A percentile compares a stretch with the other conserved stretches of the same genome.
Conservation (phyloP, 2,329 filamentous ascomycete genomes). For the Scopulariopsis brevicaulis region DNA sequence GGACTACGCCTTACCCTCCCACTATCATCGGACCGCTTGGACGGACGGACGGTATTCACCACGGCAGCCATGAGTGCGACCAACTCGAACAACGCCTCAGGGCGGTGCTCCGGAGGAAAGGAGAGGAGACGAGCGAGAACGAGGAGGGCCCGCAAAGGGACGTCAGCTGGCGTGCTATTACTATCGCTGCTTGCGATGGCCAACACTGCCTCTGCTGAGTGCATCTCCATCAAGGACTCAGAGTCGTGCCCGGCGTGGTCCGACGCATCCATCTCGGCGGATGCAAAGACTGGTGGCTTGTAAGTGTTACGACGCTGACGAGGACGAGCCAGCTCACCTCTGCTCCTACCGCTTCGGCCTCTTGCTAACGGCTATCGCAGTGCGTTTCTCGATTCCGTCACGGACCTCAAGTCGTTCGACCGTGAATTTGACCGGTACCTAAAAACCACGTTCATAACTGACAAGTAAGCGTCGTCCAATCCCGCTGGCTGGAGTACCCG, state of each 20-base stretch:
- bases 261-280: conserved; percentile 59
- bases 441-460: conserved; percentile 58
- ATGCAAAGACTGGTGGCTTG: conserved; percentile 46
- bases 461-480: conserved; percentile 49
- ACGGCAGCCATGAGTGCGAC: background rate
- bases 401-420: conserved; percentile 68
- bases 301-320: conserved; percentile 27
- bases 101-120: background rate
- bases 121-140: background rate
- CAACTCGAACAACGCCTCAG: background rate
- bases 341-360: background rate
- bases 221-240: conserved; percentile 62
- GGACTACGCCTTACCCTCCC: background rate
- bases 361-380: conserved; percentile 29
- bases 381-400: conserved; percentile 77
- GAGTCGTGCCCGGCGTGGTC: conserved; percentile 62
- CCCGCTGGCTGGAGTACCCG: background rate
- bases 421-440: conserved; percentile 62
- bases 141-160: background rate
- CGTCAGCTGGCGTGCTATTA: background rate
- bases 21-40: background rate
- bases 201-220: conserved; percentile 18
- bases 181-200: conserved; percentile 1
- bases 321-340: background rate
- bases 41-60: background rate